A percentile compares a stretch with the other conserved stretches of the same genome.
Conservation (phyloP, 1,284 basidiomycete species). For the Cryptococcus hybrid region DNA sequence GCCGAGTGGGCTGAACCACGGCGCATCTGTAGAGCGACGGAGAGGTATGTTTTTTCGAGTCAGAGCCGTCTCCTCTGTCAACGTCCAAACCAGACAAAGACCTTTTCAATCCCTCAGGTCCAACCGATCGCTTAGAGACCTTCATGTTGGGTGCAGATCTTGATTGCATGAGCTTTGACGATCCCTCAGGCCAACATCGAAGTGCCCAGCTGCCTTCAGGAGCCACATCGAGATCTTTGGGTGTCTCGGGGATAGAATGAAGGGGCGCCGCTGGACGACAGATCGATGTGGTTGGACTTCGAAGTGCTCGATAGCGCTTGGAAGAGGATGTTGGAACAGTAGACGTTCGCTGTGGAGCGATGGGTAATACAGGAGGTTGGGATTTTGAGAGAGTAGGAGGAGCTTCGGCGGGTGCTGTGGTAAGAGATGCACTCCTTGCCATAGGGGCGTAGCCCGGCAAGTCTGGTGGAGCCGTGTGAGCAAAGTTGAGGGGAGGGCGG, state of each 20-base stretch:
- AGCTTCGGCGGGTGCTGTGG: too few species aligned
- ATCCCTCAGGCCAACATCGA: background rate
- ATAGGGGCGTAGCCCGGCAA: too few species aligned
- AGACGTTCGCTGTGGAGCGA: too few species aligned
- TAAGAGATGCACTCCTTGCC: too few species aligned
- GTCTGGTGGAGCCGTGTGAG: too few species aligned
- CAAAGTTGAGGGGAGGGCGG: too few species aligned
- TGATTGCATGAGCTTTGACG: background rate
- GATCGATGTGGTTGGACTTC: too few species aligned
- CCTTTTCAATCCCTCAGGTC: background rate
- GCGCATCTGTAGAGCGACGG: background rate
- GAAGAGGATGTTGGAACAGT: too few species aligned
- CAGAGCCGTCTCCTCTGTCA: background rate
- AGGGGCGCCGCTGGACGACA: background rate
- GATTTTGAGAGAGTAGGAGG: too few species aligned
- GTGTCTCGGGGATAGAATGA: slow-evolving; percentile 14
- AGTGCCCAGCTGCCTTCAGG: slow-evolving; percentile 12
- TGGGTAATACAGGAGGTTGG: too few species aligned
- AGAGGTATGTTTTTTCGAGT: background rate
- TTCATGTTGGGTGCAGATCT: slow-evolving; percentile 6
- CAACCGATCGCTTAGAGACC: background rate
- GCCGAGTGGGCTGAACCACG: background rate
- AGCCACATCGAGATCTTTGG: slow-evolving; percentile 11
- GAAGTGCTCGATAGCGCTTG: too few species aligned
- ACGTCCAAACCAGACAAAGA: background rate